Evolutionary conservation across 2,329 filamentous ascomycete genomes (phyloP), one percentile per base, ranked within the genome.

Genomic region (Cladophialophora psammophila): DNA sequence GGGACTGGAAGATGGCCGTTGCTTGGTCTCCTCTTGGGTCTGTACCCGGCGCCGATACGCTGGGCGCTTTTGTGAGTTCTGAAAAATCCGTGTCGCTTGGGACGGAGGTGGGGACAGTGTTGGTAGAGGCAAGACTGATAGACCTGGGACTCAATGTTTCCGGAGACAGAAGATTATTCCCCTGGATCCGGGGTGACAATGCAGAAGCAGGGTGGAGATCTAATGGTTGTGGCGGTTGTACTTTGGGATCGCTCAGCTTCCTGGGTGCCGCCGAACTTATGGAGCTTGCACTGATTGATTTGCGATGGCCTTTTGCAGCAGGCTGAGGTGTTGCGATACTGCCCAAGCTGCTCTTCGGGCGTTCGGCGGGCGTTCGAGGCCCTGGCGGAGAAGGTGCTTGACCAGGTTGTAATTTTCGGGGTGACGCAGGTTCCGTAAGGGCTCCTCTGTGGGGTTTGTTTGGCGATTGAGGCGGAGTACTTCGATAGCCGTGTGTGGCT

Each of bases 21-120:
- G 72, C 64, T 82, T 73, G 75, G 69, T 83, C 77, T 75, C 76
- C 6, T 40, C 42, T 42, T 10, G 40, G 15, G 40, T 67, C 69
- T 8, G 52, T 38, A 35, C 58, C 13, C 20, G 59, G 59, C 20
- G 32, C 26, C 1, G 60, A 36, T 15, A 45, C 35, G 6, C 45
- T 48, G 5, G 48, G 31, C 31, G 60, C 45, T 42, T 69, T 67
- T 10, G 42, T 34, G 3, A 61, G 40, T 45, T 72, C 67, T 34
- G 65, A 66, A 15, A 35, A n/a, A 31, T 70, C 67, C 15, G 63
- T 66, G 12, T 72, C 69, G 32, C 65, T 70, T 20, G 65, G 63
- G 42, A 67, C 52, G 20, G 69, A 72, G 9, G 69, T 66, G 8
- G 69, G 40, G 12, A 69, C 53, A n/a, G 70, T 69, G 32, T 70